phyloP scores from a whole-genome alignment of 2,329 filamentous ascomycete species.

The Alternaria rosae region DNA sequence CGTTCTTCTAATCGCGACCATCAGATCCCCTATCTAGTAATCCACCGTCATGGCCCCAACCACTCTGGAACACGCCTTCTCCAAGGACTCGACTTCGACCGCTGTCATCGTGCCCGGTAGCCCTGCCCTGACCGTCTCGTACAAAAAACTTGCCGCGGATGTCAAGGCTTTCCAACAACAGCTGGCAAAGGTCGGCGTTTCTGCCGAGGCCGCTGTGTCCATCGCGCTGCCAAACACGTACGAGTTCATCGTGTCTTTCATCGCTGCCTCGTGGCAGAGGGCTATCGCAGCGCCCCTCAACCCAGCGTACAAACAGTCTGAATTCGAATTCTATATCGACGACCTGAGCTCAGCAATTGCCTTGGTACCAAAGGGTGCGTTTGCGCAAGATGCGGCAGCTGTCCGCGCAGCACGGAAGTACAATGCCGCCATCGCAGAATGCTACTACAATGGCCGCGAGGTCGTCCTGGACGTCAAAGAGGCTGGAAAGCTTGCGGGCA shows the following conservation, averaged over 20 bases:
- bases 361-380: conserved; percentile 76
- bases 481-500: conserved; percentile 68
- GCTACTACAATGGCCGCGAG: conserved; percentile 77
- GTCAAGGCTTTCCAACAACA: conserved; percentile 76
- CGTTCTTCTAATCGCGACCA: conserved; percentile 13
- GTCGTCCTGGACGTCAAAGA: conserved; percentile 82
- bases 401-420: conserved; percentile 81
- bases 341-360: conserved; percentile 82
- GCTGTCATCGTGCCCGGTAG: conserved; percentile 79
- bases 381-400: conserved; percentile 70
- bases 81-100: conserved; percentile 58
- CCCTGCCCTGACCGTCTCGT: conserved; percentile 72
- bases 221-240: conserved; percentile 86
- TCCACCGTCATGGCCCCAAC: conserved; percentile 58
- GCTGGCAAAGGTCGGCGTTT: conserved; percentile 77
- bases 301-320: conserved; percentile 85
- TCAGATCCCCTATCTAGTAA: conserved; percentile 20
- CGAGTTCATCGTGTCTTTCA: conserved; percentile 86
- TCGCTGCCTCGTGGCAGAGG: conserved; percentile 85
- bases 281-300: conserved; percentile 87
- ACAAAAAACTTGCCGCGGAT: conserved; percentile 70
- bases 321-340: conserved; percentile 92
- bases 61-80: conserved; percentile 67
- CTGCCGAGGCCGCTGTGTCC: conserved; percentile 74
- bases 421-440: conserved; percentile 84